Percentiles rank a stretch among this genome's conserved stretches.
These are phyloP conservation scores for bread wheat (Triticum aestivum) DNA, from an alignment of 176 grass and related monocot genomes.

Conservation along the genomic window IWGSC_CS_RefSeq_v2.1 NC_057794.1:308348469-308348968, in stretches of 20 bases:
- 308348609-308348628: slow-evolving; percentile 63
- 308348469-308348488: slow-evolving; percentile 70
- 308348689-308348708: slow-evolving; percentile 55
- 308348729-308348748: slow-evolving; percentile 75
- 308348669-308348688: slow-evolving; percentile 34
- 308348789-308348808: slow-evolving; percentile 21
- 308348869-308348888: slow-evolving; percentile 1
- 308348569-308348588: slow-evolving; percentile 14
- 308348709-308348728: slow-evolving; percentile 72
- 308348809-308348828: background rate
- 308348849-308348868: too few relatives aligned
- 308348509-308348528: slow-evolving; percentile 83
- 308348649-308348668: slow-evolving; percentile 36
- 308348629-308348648: slow-evolving; percentile 39
- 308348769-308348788: slow-evolving; percentile 78
- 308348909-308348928: background rate
- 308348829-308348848: too few relatives aligned
- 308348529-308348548: slow-evolving; percentile 48
- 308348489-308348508: slow-evolving; percentile 76
- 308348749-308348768: slow-evolving; percentile 93
- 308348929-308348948: background rate
- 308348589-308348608: slow-evolving; percentile 52
- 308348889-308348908: background rate
- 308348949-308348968: slow-evolving; percentile 11
- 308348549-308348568: background rate